Conservation (phyloP, 768 basidiomycete species). For the Jaapia argillacea region DNA sequence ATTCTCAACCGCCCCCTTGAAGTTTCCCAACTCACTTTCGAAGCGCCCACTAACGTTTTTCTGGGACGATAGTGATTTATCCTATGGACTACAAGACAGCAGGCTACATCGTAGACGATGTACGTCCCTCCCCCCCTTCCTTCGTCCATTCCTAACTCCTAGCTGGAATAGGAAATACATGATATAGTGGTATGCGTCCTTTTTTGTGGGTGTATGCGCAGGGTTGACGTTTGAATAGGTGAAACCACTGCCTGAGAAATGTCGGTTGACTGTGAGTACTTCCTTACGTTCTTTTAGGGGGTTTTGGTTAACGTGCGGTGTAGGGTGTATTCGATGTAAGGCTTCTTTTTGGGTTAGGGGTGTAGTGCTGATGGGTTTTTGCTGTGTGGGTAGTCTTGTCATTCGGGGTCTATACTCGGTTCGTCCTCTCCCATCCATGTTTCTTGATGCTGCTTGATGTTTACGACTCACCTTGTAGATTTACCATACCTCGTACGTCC, state of each 20-base stretch:
- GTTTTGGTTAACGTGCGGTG: background rate
- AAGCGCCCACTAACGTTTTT: too few relatives aligned
- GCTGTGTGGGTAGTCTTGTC: constrained; percentile 49
- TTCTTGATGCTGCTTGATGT: background rate
- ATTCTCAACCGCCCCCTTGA: too few relatives aligned
- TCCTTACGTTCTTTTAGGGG: background rate
- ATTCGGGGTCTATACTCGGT: constrained; percentile 86
- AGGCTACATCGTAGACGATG: constrained; percentile 86
- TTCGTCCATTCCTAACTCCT: background rate
- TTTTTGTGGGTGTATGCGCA: background rate
- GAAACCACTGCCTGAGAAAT: constrained; percentile 69
- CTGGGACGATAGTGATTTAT: constrained; percentile 75
- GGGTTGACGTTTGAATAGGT: constrained; percentile 12
- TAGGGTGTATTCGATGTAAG: constrained; percentile 22
- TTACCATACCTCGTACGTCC: background rate
- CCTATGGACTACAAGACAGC: constrained; percentile 60
- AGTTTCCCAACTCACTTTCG: too few relatives aligned
- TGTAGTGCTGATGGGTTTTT: background rate
- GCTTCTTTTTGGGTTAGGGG: constrained; percentile 1
- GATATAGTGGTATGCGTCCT: constrained; percentile 50
- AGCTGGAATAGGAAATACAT: constrained; percentile 50
- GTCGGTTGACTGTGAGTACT: constrained; percentile 77
- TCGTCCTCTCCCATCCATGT: constrained; percentile 10
- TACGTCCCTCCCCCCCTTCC: constrained; percentile 27
- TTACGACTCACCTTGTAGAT: background rate